Base-by-base conservation (phyloP, 192 early-diverging fungal species). In the Gonapodya prolifera region DNA sequence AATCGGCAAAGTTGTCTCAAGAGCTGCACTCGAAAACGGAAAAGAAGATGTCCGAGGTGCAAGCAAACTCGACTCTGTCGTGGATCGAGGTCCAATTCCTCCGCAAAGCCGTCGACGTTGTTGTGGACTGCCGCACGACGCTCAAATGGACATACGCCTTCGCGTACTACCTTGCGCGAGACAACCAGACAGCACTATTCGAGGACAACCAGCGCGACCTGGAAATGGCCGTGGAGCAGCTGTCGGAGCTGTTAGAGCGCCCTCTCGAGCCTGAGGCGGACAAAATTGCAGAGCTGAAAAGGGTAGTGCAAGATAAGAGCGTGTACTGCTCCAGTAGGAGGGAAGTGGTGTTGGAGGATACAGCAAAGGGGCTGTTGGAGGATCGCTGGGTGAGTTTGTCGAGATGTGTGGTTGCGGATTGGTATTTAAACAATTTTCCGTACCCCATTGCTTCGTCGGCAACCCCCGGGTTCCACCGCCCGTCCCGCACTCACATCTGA, bases 11-110 rank as follows among this genome's bases (percentile, higher is more conserved):
- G 71, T 83, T 96, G 69, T 92, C 93, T 81, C 86, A 89, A 61
- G 90, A 95, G 35, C 81, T 95, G 34, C 90, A 92, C 75, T 87
- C 89, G 69, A 93, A 93, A 83, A 96, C 95, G 28, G 94, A 95
- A 74, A 89, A 89, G 76, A 95, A 95, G 83, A 98, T 99, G 96
- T 94, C 95, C 78, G 93, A 94, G 81, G 92, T 99, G 90, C 98
- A 98, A 84, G 87, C 90, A 70, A 89, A 89, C 0, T 91, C 91
- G 31, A 90, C 91, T 29, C 83, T 99, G 75, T 95, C 94, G 28
- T 99, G 96, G 96, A 98, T 98, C 79, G 95, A 99, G 85, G 96
- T 98, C 0, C 96, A 99, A 85, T 99, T 99, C 81, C 83, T 99
- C 33, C 89, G 89, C 70, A 92, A 91, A 35, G 96, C 97, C 1